Base-by-base conservation (phyloP, 305 asterid species). In the Ajuga reptans region DNA sequence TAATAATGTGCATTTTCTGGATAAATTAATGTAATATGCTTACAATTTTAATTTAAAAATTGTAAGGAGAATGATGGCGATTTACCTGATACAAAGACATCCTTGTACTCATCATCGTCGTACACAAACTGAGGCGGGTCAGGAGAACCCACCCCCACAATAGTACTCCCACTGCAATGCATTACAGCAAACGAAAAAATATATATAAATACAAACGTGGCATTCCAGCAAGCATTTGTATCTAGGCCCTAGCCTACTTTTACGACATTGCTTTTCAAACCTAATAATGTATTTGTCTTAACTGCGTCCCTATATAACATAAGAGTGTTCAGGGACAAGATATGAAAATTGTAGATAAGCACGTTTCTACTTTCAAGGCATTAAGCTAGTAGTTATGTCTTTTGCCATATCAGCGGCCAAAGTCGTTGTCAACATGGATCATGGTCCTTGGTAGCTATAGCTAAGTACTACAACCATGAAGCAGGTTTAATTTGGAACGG, bases 101-200 rank as follows among this genome's bases (percentile, higher is more conserved):
- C 82, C 77, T 83, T 81, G 83, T 92, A 92, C 59, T 89, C 96
- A 7, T 86, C 97, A 47, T 90, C 98, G 24, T 88, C 93, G 53
- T 88, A 88, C 21, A 90, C 64, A 80, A 92, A 92, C 63, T 82
- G 96, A 16, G 98, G 98, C 37, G 97, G 97, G 60, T 88, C 95
- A 3, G 91, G 96, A 64, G 98, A 89, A 41, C 98, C 98, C 77
- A 92, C 89, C 42, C 97, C 97, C 11, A 92, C 98, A 66, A 92
- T 92, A 12, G 98, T 89, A 82, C 96, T 87, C 71, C 98, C 98
- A 45, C 85, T 81, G 81, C 98, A 45, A 83, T 81, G 81, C 65
- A 78, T 51, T 68, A 72, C 29, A 72, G 24, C 31, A 63, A 71
- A 14, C 3, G 3, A 9, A 4, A 9, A 61, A 24, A 16, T 53